phyloP scores from a whole-genome alignment of 805 yeast genomes.

The Saturnispora zaruensis region DNA sequence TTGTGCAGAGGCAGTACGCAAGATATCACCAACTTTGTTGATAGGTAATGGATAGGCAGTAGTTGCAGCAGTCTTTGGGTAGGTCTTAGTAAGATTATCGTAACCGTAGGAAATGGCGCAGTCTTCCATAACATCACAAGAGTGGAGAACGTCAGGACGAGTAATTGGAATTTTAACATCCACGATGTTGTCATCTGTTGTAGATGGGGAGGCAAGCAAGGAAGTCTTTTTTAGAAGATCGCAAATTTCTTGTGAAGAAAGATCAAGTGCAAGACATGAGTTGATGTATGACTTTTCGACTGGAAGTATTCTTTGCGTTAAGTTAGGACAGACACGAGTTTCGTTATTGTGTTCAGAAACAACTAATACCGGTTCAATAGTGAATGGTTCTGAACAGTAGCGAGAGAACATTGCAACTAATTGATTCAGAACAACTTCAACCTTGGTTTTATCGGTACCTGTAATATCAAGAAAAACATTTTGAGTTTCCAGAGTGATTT shows the following conservation, averaged over 20 bases:
- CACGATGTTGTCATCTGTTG: slow-evolving; percentile 39
- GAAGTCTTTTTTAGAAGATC: slow-evolving; percentile 74
- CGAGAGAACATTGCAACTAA: slow-evolving; percentile 93
- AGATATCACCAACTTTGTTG: slow-evolving; percentile 83
- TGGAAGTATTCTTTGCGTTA: slow-evolving; percentile 55
- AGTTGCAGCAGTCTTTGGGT: slow-evolving; percentile 67
- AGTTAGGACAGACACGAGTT: slow-evolving; percentile 67
- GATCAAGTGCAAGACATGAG: slow-evolving; percentile 81
- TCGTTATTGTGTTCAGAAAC: slow-evolving; percentile 73
- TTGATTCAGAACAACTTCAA: slow-evolving; percentile 86
- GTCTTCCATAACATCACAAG: slow-evolving; percentile 98
- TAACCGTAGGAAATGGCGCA: slow-evolving; percentile 95
- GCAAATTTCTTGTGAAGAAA: slow-evolving; percentile 59
- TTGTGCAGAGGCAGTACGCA: slow-evolving; percentile 85
- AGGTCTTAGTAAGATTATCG: slow-evolving; percentile 74
- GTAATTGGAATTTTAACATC: slow-evolving; percentile 82
- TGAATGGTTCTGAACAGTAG: slow-evolving; percentile 73
- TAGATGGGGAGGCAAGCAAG: slow-evolving; percentile 50
- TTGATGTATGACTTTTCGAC: slow-evolving; percentile 83
- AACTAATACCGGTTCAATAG: slow-evolving; percentile 83
- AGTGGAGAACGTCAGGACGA: slow-evolving; percentile 91
- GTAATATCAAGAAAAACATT: slow-evolving; percentile 91
- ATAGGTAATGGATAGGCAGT: slow-evolving; percentile 85
- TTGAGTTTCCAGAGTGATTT: slow-evolving; percentile 74
- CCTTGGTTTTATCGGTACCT: slow-evolving; percentile 91